Evolutionary conservation across 1,284 basidiomycete genomes (phyloP), one percentile per base, ranked within the genome.

Genomic region (Ustilago crameri): DNA sequence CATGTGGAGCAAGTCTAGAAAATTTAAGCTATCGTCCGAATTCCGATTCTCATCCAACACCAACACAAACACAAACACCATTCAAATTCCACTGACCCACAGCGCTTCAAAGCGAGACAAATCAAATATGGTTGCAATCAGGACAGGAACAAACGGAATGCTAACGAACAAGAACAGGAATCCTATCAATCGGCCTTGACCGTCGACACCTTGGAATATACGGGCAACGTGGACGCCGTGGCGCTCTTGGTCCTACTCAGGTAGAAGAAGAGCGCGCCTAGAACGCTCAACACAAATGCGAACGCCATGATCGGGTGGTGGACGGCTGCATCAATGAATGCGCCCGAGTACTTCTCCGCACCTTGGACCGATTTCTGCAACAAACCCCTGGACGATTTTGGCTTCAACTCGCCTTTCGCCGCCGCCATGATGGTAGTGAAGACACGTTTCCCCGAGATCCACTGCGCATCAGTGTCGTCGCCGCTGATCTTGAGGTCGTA

Each of bases 311-410:
- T 51, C 0, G 70, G 61, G 38, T 75, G 70, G 2, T 46, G 50
- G 2, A 53, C 52, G 30, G 58, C 59, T 5, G 57, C 45, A 10
- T 67, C 47, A 3, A 69, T 48, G 24, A 60, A 55, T 12, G 59
- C 30, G 44, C 41, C 66, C 45, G 51, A 51, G 26, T 50, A 68
- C n/a, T 24, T 49, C 26, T 45, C 66, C 7, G 73, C 70, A 4
- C 64, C 69, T 5, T 55, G 49, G 1, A 78, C 46, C 12, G 74
- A 62, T 27, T 74, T 63, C 20, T 75, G 69, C 9, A 79, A 43
- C 26, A 71, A 53, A 48, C 54, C 65, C 18, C 63, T 60, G 8
- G 59, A 76, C 2, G 68, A 59, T 35, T 65, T 71, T n/a, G 64
- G 46, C n/a, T 34, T 9, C 3, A 22, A n/a, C 20, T 59, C 45